Percentiles rank a stretch among this genome's conserved stretches.
These are phyloP conservation scores for Sclerotinia nivalis DNA, from an alignment of 2,329 filamentous ascomycete genomes.

Conservation along the genomic window DNA sequence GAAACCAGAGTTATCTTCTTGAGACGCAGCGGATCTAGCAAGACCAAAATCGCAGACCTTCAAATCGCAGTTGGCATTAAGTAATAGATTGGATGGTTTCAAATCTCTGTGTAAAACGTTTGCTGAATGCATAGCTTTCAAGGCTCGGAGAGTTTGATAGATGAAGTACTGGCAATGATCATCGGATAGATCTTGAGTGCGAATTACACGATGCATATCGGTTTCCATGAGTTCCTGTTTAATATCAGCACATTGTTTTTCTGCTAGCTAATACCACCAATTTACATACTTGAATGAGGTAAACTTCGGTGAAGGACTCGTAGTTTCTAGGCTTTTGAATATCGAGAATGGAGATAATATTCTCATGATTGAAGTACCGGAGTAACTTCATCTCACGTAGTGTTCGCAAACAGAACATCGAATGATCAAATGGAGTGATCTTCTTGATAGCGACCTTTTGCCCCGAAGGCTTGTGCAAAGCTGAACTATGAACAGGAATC, in stretches of 20 bases:
- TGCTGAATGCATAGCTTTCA: conserved; percentile 99
- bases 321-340: conserved; percentile 98
- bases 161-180: conserved; percentile 99
- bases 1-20: conserved; percentile 99
- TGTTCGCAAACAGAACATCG: conserved; percentile 96
- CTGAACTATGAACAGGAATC: conserved; percentile 62
- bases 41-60: conserved; percentile 99
- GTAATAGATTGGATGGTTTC: conserved; percentile 93
- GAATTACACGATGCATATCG: conserved; percentile 98
- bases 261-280: background rate
- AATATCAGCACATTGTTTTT: conserved; percentile 26
- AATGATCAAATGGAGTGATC: conserved; percentile 98
- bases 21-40: conserved; percentile 90
- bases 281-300: conserved; percentile 83
- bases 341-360: conserved; percentile 98
- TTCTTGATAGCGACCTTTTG: conserved; percentile 99
- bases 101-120: conserved; percentile 97
- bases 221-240: conserved; percentile 95
- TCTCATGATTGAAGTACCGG: conserved; percentile 99
- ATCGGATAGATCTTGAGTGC: conserved; percentile 96
- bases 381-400: conserved; percentile 98
- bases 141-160: conserved; percentile 94
- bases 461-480: conserved; percentile 94
- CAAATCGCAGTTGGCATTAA: conserved; percentile 98
- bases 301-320: conserved; percentile 95